These are phyloP conservation scores for Coriolopsis trogii DNA, from an alignment of 1,284 basidiomycete genomes.

Conservation along the genomic window DNA sequence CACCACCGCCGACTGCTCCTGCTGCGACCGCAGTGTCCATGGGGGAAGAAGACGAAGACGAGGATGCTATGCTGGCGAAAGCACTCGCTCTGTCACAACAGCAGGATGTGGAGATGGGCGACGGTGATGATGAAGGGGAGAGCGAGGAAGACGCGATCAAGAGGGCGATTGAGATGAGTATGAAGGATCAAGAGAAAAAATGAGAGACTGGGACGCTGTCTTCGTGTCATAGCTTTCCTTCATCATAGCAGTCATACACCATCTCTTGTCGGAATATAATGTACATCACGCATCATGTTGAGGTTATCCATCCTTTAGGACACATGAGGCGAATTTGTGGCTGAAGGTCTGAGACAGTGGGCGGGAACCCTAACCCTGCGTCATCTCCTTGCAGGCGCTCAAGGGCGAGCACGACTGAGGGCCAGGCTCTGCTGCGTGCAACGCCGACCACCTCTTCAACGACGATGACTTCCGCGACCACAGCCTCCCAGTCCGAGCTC, in stretches of 20 bases:
- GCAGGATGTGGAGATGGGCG: conserved; percentile 54
- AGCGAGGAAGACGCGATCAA: conserved; percentile 63
- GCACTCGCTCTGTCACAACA: conserved; percentile 61
- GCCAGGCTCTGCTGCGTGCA: too few species aligned
- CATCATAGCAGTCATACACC: background rate
- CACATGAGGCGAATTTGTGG: too few species aligned
- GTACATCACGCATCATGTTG: conserved; percentile 15
- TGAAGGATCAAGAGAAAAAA: conserved; percentile 36
- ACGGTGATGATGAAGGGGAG: conserved; percentile 38
- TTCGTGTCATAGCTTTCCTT: background rate
- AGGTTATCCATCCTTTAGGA: too few species aligned
- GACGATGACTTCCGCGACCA: conserved; percentile 69
- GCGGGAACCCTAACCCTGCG: conserved; percentile 9
- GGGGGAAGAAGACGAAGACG: conserved; percentile 56
- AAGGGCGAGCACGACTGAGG: background rate
- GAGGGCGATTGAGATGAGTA: conserved; percentile 61
- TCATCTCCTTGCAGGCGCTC: background rate
- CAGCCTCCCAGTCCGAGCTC: conserved; percentile 84
- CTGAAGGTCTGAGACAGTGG: too few species aligned
- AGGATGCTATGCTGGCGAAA: conserved; percentile 66
- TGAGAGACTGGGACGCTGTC: conserved; percentile 9
- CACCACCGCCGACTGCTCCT: conserved; percentile 36
- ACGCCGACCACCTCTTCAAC: conserved; percentile 4
- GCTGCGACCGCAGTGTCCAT: conserved; percentile 32
- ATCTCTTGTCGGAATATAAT: conserved; percentile 15